These are phyloP conservation scores for Pouteria glomerata DNA, from an alignment of 148 eudicot genomes.

Conservation along the genomic window DNA sequence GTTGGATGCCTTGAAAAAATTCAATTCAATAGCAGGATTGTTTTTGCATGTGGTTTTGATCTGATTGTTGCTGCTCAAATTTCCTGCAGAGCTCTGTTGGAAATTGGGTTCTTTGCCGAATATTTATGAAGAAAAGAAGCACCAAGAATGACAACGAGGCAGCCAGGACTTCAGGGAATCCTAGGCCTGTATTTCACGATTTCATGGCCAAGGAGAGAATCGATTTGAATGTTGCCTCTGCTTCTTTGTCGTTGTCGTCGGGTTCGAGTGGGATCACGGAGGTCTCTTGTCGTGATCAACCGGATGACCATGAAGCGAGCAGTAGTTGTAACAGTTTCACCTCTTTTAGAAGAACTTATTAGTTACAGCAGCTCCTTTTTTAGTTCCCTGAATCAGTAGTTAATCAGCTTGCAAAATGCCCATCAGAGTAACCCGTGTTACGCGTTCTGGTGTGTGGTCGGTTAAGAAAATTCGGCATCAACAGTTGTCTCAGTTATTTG, in stretches of 20 bases:
- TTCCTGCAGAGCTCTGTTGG: constrained; percentile 20
- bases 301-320: constrained; percentile 59
- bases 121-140: constrained; percentile 67
- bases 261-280: constrained; percentile 82
- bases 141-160: constrained; percentile 35
- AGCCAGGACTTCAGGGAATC: not conserved
- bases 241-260: constrained; percentile 54
- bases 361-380: not conserved
- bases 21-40: no score
- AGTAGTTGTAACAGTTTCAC: constrained; percentile 58
- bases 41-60: not conserved
- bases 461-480: not conserved
- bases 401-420: not conserved
- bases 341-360: constrained; percentile 31
- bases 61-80: not conserved
- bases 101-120: constrained; percentile 88
- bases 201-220: constrained; percentile 57
- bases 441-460: constrained; percentile 6
- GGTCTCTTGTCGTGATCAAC: constrained; percentile 24
- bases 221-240: constrained; percentile 61
- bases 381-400: not conserved
- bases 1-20: no score
- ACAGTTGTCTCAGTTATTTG: not conserved
- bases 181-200: constrained; percentile 62
- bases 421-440: not conserved